Percentiles rank a stretch among this genome's conserved stretches.
Evolutionary conservation across 2,329 filamentous ascomycete species (phyloP).

Genomic region (Diaporthe capsici): DNA sequence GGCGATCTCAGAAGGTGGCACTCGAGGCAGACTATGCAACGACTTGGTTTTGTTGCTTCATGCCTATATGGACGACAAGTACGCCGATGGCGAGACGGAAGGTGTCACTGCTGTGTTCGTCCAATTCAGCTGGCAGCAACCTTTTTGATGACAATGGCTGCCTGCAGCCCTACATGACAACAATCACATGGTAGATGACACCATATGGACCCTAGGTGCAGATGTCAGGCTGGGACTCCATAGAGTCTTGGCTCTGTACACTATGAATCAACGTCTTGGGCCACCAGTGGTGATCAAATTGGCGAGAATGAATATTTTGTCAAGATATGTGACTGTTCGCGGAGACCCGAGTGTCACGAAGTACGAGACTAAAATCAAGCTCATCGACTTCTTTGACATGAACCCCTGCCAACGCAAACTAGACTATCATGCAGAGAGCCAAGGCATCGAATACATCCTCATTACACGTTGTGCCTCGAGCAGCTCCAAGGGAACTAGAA

Average conservation of each 20-base stretch:
- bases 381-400: not conserved
- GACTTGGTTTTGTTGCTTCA: not conserved
- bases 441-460: not conserved
- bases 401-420: not conserved
- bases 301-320: not conserved
- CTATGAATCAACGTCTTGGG: not conserved
- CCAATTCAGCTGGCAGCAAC: not conserved
- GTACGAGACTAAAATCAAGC: not conserved
- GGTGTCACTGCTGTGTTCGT: not conserved
- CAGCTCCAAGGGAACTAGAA: not conserved
- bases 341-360: no score
- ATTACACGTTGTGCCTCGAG: no score
- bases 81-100: not conserved
- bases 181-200: constrained; percentile 10
- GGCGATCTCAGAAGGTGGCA: not conserved
- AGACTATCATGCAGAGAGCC: not conserved
- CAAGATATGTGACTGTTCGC: not conserved
- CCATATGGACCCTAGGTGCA: not conserved
- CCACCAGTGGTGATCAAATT: not conserved
- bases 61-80: not conserved
- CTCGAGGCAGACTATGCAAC: not conserved
- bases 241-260: not conserved
- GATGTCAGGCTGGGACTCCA: no score
- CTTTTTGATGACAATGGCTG: not conserved
- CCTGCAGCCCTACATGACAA: constrained; percentile 25